A percentile compares a stretch with the other conserved stretches of the same genome.
Evolutionary conservation across 495 filamentous ascomycete genomes (phyloP).

Genomic region (Penicillium alfredii): DNA sequence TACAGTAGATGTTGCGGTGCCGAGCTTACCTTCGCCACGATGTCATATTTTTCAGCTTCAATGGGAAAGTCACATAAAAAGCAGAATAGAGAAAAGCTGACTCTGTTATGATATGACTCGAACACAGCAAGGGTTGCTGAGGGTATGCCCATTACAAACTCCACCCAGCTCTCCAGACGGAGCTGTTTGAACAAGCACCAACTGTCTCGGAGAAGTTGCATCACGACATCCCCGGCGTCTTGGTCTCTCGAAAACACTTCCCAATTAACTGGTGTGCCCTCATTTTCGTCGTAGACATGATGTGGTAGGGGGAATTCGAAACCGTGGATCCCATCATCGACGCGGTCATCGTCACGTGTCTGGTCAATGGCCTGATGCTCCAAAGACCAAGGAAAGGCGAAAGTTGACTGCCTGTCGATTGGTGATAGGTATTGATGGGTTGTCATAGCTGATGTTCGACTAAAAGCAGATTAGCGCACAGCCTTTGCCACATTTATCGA

Average conservation of each 20-base stretch:
- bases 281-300: too few species aligned
- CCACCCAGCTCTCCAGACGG: background rate
- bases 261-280: background rate
- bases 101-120: conserved; percentile 1
- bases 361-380: background rate
- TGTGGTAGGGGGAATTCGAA: background rate
- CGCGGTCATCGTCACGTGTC: too few species aligned
- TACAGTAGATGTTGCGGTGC: too few species aligned
- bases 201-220: conserved; percentile 2
- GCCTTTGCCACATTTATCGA: too few species aligned
- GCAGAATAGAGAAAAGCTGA: conserved; percentile 1
- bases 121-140: background rate
- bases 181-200: conserved; percentile 1
- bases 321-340: background rate
- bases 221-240: background rate
- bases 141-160: conserved; percentile 1
- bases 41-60: background rate
- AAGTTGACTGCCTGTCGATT: background rate
- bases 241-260: background rate
- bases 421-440: background rate
- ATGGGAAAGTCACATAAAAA: background rate
- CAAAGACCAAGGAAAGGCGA: conserved; percentile 1
- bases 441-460: too few species aligned
- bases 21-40: conserved; percentile 1
- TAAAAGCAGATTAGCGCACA: too few species aligned